Base-by-base conservation (phyloP, 345 rosid species). In the Rhodamnia rubescens region DNA sequence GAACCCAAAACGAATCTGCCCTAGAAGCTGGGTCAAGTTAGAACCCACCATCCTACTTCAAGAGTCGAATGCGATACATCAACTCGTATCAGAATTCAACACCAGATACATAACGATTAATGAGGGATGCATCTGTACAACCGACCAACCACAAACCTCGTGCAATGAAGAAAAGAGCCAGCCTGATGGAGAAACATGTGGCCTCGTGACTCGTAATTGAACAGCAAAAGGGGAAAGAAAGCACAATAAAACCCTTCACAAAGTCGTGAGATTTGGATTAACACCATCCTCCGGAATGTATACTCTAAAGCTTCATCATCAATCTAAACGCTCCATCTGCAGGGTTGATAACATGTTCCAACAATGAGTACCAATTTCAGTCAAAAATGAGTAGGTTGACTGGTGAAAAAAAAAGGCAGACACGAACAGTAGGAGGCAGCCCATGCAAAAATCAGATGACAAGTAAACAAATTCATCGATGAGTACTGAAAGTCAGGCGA, bases 301-400 rank as follows among this genome's bases (percentile, higher is more conserved):
- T 36, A 47, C 75, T 53, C 83, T 21, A 86, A 53, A 8, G 64
- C 84, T 36, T 26, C 50, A 32, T 82, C 85, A 87, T 95, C 93
- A 97, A 54, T 95, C 98, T 75, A 97, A 92, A 50, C 94, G 94
- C 88, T 95, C 98, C 98, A 95, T 97, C 98, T 96, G 94, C 87
- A 82, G 74, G 36, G 58, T 53, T 80, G 40, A 74, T 51, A 26
- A 53, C 21, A 50, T 50, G 14, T 50, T 50, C 52, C 52, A 50
- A 50, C 52, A 50, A 50, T 50, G 52, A 50, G 52, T 50, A 50
- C 52, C 52, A 11, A 50, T 4, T 11, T 11, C 14, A 0, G 50
- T 50, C 52, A 10, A 11, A 11, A 50, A 50, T 50, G 52, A 50
- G 52, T 50, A 50, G 52, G 52, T 50, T 50, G 11, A 50, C 52